phyloP scores from a whole-genome alignment of 2,329 filamentous ascomycete species.

The Botrytis fabae region DNA sequence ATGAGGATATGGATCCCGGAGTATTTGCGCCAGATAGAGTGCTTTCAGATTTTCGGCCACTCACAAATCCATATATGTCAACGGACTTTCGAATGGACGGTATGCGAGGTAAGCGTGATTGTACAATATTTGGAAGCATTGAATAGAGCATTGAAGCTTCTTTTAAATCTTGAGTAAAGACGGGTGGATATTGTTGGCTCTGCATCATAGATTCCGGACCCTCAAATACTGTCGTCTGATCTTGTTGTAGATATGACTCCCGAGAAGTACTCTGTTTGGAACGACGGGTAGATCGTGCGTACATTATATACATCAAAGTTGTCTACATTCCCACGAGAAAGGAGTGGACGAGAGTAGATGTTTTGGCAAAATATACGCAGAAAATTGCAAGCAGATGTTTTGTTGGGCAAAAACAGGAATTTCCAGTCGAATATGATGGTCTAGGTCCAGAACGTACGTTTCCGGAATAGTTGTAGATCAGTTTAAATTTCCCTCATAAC shows the following conservation, averaged over 20 bases:
- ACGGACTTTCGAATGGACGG: constrained; percentile 50
- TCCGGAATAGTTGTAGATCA: background rate
- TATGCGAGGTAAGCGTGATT: constrained; percentile 52
- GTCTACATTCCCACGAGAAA: background rate
- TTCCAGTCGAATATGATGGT: background rate
- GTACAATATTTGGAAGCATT: constrained; percentile 54
- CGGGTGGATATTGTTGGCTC: background rate
- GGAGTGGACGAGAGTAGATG: background rate
- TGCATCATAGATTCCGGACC: background rate
- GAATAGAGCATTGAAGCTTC: constrained; percentile 52
- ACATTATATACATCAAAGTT: background rate
- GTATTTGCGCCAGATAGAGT: constrained; percentile 39
- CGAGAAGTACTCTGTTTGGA: background rate
- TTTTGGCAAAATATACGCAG: background rate
- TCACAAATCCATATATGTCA: constrained; percentile 35
- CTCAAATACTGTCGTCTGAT: background rate
- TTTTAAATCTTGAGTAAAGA: constrained; percentile 17
- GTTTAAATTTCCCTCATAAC: background rate
- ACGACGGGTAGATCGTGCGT: background rate
- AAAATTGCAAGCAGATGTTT: background rate
- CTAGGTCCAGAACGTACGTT: background rate
- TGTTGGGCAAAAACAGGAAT: background rate
- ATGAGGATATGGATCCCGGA: constrained; percentile 32
- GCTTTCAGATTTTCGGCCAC: constrained; percentile 26
- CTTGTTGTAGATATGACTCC: constrained; percentile 10